Conservation (phyloP, 148 eudicot species). For the Diospyros lotus region DNA sequence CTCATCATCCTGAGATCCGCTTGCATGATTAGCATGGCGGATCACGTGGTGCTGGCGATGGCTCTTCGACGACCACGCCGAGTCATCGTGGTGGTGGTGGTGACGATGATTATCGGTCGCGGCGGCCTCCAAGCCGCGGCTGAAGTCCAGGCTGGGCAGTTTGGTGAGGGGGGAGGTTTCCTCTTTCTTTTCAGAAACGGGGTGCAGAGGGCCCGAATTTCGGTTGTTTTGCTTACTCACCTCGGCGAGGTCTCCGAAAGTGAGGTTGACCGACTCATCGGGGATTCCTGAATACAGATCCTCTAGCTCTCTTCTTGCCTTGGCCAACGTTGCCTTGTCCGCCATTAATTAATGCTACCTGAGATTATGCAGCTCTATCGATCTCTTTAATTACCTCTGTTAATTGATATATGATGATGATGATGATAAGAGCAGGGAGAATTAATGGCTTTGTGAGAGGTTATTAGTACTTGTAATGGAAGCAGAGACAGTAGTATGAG, state of each 20-base stretch:
- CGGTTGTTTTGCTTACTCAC: slow-evolving; percentile 11
- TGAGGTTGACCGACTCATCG: slow-evolving; percentile 36
- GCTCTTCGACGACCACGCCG: too few relatives aligned
- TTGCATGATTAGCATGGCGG: not conserved
- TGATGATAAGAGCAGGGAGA: not conserved
- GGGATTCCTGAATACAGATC: slow-evolving; percentile 34
- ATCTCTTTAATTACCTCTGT: too few relatives aligned
- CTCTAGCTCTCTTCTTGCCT: slow-evolving; percentile 39
- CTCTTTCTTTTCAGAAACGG: slow-evolving; percentile 7
- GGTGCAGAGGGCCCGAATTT: not conserved
- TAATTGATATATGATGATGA: not conserved
- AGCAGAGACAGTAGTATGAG: not conserved
- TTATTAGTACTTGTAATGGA: not conserved
- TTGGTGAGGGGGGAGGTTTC: slow-evolving; percentile 8
- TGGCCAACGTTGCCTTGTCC: slow-evolving; percentile 23
- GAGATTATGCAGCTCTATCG: too few relatives aligned
- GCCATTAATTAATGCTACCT: slow-evolving; percentile 13
- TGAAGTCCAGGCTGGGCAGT: slow-evolving; percentile 39
- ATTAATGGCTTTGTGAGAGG: not conserved
- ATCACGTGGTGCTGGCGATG: not conserved
- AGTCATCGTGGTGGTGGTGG: too few relatives aligned
- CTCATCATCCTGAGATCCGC: slow-evolving; percentile 14
- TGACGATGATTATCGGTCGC: not conserved
- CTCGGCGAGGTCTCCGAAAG: slow-evolving; percentile 35
- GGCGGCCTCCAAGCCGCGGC: slow-evolving; percentile 15